Base-by-base conservation (phyloP, 805 yeast species). In the Hemisphaericaspora nanyangensis region DNA sequence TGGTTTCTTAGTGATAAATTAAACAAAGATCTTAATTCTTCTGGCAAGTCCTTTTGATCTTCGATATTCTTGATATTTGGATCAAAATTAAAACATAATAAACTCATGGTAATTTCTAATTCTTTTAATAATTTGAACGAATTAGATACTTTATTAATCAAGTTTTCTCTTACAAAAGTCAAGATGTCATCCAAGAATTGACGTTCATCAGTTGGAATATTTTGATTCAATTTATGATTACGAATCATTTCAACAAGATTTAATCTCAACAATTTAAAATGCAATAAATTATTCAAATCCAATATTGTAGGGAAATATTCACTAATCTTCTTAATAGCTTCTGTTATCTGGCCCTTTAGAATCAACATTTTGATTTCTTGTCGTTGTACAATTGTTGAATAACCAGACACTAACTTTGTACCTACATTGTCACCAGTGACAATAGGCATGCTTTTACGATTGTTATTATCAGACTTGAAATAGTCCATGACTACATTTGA, bases 191-290 rank as follows among this genome's bases (percentile, higher is more conserved):
- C 58, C 30, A 83, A 68, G 46, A 82, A 83, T 19, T 58, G 54
- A 39, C 70, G 66, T 28, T 77, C 78, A 32, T 58, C 58, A 6
- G 50, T 55, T 34, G 47, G 37, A 17, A 38, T 42, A 16, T 40
- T 36, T 19, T 45, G 42, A 17, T 31, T 35, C 6, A 54, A 38
- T 33, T 56, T 58, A 24, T 79, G 77, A n/a, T 55, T 55, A 28
- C 91, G 63, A 27, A 89, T 87, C 77, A 85, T 79, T 59, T 90
- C 96, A 27, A 88, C 80, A 47, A 90, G 65, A 50, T 82, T 83
- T 46, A 88, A 64, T 35, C 90, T 70, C 42, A 88, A 62, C 28
- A 89, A 63, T 52, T 82, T 77, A 63, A 87, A 88, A 58, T 87
- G 87, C 18, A 87, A 62, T 19, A 73, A 68, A 37, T 77, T 77